Base-by-base conservation (phyloP, 352 stramenopile species). In the Heterotrichella gracilis region DNA sequence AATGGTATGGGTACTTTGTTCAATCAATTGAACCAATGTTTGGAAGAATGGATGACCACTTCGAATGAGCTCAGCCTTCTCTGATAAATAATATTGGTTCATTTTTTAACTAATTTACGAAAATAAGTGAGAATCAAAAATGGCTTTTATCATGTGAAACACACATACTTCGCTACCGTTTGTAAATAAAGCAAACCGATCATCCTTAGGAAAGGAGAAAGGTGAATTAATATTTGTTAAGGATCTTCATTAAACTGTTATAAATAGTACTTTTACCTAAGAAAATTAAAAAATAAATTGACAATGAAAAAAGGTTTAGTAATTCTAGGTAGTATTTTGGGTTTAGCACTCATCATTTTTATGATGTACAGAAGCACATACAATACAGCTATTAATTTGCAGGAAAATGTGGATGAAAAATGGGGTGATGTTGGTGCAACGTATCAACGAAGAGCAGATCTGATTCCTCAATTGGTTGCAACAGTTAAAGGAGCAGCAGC, bases 361-460 rank as follows among this genome's bases (percentile, higher is more conserved):
- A 53, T 53, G 32, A 53, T 53, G 32, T 53, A 53, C n/a, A 53
- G 32, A 53, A n/a, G 32, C 32, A 17, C 32, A 53, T 53, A 53
- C n/a, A 53, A 53, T n/a, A 53, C 9, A 17, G 32, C 32, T 53
- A n/a, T 53, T 17, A 53, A 53, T n/a, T 53, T 17, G 9, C 32
- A 53, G 32, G 32, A 53, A n/a, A 53, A 53, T 53, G 32, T 53
- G 9, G 32, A 53, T 53, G 32, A 53, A 53, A 53, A 66, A 66
- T 66, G 41, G 41, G 2, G 2, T 3, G 41, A 66, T 2, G 41
- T 66, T 4, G 41, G 2, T 2, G 9, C 2, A 1, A 2, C 2
- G 1, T 66, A 66, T 4, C 41, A 66, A 4, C 1, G 41, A 9
- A 2, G 41, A 1, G 41, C 41, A 1, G 41, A 66, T 9, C 41